Evolutionary conservation across 2,329 filamentous ascomycete species (phyloP).

Genomic region (Cladophialophora immunda): DNA sequence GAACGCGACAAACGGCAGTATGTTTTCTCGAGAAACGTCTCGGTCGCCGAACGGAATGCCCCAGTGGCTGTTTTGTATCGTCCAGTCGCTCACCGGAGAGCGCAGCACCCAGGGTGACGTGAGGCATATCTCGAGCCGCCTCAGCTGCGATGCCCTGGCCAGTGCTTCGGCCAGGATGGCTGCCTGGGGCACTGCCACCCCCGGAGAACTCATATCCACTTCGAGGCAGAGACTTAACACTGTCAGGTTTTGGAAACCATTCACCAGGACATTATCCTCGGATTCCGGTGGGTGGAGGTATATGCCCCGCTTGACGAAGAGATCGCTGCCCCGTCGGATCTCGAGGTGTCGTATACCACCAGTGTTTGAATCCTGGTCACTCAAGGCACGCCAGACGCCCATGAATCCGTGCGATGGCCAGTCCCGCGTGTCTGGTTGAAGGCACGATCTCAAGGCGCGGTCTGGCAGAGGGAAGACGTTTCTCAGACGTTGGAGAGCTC

Average conservation of each 20-base stretch:
- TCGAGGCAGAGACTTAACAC: slow-evolving; percentile 23
- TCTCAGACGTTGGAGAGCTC: not conserved
- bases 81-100: no score
- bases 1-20: slow-evolving; percentile 8
- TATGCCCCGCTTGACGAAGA: slow-evolving; percentile 15
- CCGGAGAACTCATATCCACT: not conserved
- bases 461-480: slow-evolving; percentile 16
- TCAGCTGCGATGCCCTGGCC: slow-evolving; percentile 12
- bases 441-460: not conserved
- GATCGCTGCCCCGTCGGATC: slow-evolving; percentile 9
- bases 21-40: not conserved
- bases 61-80: not conserved
- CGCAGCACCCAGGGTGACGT: slow-evolving; percentile 1
- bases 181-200: not conserved
- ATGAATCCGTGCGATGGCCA: slow-evolving; percentile 30
- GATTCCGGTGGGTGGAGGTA: not conserved
- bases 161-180: not conserved
- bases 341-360: slow-evolving; percentile 25
- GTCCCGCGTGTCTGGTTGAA: not conserved
- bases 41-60: not conserved
- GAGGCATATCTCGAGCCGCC: slow-evolving; percentile 18
- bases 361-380: not conserved
- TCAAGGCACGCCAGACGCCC: slow-evolving; percentile 16
- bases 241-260: slow-evolving; percentile 21
- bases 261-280: not conserved